phyloP scores from a whole-genome alignment of 768 basidiomycete species.

The Rhodotorula graminis region DNA sequence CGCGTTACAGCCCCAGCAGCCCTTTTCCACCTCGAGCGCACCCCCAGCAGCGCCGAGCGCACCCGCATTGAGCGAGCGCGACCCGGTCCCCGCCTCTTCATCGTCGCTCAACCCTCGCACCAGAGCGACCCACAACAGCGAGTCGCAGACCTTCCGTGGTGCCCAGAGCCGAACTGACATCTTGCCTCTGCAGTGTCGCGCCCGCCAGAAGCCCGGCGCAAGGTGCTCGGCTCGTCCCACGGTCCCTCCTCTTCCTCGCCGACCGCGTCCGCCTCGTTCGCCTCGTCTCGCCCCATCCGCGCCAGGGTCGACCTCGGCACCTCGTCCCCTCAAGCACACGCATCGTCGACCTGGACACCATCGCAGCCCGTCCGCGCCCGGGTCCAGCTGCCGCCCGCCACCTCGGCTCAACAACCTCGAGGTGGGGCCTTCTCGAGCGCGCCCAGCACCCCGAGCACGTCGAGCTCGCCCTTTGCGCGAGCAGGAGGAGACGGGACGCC shows the following conservation, averaged over 20 bases:
- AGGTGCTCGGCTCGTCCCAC: conserved; percentile 1
- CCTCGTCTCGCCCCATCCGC: not conserved
- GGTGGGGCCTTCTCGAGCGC: conserved; percentile 10
- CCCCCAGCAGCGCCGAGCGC: no score
- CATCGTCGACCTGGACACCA: not conserved
- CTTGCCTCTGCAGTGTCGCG: not conserved
- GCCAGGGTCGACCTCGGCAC: conserved; percentile 3
- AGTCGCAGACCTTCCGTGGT: not conserved
- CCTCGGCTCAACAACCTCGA: not conserved
- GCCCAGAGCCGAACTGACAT: not conserved
- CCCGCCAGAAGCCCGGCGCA: conserved; percentile 4
- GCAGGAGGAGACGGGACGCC: not conserved
- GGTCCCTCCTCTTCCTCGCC: not conserved
- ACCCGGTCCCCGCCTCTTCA: no score
- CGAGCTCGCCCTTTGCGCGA: not conserved
- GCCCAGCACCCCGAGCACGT: not conserved
- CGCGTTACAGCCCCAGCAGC: no score
- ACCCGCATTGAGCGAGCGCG: no score
- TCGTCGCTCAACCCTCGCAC: no score
- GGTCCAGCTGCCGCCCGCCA: not conserved
- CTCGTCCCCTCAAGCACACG: not conserved
- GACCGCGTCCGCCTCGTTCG: not conserved
- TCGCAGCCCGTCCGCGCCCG: conserved; percentile 7
- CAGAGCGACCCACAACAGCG: no score
- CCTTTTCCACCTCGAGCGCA: no score